Percentiles rank a stretch among this genome's conserved stretches.
Evolutionary conservation across 495 filamentous ascomycete genomes (phyloP).

Genomic region (Choiromyces venosus): DNA sequence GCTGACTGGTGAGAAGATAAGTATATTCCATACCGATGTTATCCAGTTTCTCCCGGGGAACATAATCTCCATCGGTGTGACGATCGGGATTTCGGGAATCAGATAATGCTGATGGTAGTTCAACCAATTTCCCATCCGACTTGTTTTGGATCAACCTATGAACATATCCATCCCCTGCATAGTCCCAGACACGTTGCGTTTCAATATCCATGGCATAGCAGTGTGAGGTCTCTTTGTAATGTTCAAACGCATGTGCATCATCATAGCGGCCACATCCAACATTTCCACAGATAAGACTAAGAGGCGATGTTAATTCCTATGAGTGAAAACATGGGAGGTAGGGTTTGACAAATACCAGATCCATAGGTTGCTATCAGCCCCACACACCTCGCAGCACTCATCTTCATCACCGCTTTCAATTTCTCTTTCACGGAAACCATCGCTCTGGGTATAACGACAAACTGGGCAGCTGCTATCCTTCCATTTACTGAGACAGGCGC

Average conservation of each 20-base stretch:
- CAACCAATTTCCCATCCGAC: constrained; percentile 81
- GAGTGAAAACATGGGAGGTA: neutral
- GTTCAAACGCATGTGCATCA: constrained; percentile 83
- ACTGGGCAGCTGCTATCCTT: constrained; percentile 88
- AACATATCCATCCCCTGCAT: constrained; percentile 88
- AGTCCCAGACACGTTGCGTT: constrained; percentile 96
- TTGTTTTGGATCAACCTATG: constrained; percentile 91
- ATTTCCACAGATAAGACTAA: constrained; percentile 86
- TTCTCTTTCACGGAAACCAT: constrained; percentile 32
- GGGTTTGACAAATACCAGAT: constrained; percentile 45
- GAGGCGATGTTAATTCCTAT: neutral
- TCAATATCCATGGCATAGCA: constrained; percentile 87
- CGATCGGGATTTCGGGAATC: constrained; percentile 35
- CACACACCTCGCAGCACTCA: constrained; percentile 38
- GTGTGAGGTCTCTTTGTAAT: constrained; percentile 84
- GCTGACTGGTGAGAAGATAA: constrained; percentile 80
- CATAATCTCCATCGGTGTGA: constrained; percentile 57
- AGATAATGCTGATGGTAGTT: constrained; percentile 56
- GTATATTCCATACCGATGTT: constrained; percentile 90
- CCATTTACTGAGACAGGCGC: constrained; percentile 94
- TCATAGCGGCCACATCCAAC: constrained; percentile 94
- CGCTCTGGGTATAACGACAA: constrained; percentile 76
- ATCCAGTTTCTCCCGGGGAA: constrained; percentile 86
- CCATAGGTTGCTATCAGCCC: constrained; percentile 75
- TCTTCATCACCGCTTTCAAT: constrained; percentile 35